phyloP scores from a whole-genome alignment of 2,329 filamentous ascomycete genomes.

The Falciphora oryzae region DNA sequence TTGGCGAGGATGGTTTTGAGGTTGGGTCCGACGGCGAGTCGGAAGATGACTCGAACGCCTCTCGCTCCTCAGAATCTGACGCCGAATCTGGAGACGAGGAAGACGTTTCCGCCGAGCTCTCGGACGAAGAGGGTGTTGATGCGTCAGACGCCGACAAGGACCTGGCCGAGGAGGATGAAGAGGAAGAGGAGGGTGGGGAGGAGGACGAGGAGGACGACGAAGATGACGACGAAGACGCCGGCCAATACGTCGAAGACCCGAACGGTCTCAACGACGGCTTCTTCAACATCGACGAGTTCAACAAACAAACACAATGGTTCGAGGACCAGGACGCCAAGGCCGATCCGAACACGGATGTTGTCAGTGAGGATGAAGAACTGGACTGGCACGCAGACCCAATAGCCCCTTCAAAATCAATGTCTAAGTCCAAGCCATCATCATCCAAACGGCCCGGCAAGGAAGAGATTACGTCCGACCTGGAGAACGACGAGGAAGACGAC shows the following conservation, averaged over 20 bases:
- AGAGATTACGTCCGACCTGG: slow-evolving; percentile 23
- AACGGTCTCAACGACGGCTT: slow-evolving; percentile 94
- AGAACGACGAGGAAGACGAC: slow-evolving; percentile 38
- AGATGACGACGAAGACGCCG: slow-evolving; percentile 32
- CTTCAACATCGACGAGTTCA: slow-evolving; percentile 97
- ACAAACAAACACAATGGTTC: slow-evolving; percentile 83
- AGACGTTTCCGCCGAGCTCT: neutral
- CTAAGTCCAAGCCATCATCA: slow-evolving; percentile 14
- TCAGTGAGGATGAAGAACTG: slow-evolving; percentile 78
- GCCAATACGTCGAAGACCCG: slow-evolving; percentile 63
- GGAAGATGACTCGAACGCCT: slow-evolving; percentile 23
- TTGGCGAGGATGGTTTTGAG: slow-evolving; percentile 34
- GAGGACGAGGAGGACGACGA: slow-evolving; percentile 41
- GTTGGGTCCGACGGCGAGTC: slow-evolving; percentile 31
- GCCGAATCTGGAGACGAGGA: slow-evolving; percentile 3
- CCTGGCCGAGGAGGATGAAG: slow-evolving; percentile 25
- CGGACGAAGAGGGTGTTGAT: slow-evolving; percentile 20
- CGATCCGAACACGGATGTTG: slow-evolving; percentile 66
- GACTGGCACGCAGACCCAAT: slow-evolving; percentile 83
- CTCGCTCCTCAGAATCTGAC: neutral
- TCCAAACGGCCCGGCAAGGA: slow-evolving; percentile 17
- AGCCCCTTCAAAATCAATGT: slow-evolving; percentile 27
- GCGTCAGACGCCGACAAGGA: slow-evolving; percentile 24
- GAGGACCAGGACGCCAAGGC: slow-evolving; percentile 79
- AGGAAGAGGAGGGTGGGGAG: slow-evolving; percentile 26